phyloP scores from a whole-genome alignment of 495 filamentous ascomycete species.

The Aspergillus sparsus region DNA sequence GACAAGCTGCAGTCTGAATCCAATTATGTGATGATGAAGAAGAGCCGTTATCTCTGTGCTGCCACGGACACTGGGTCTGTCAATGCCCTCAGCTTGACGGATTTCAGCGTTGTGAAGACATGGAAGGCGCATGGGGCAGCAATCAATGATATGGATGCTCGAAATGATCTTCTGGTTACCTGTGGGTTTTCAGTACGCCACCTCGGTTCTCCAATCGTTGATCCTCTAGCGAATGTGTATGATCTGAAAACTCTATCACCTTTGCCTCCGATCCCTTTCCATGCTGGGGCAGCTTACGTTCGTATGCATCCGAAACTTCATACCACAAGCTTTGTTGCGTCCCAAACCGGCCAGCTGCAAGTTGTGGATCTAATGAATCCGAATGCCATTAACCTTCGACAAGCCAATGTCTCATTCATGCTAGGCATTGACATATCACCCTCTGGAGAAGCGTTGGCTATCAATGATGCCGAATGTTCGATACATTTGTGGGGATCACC shows the following conservation, averaged over 20 bases:
- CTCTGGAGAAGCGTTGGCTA: conserved; percentile 83
- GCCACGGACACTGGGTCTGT: conserved; percentile 83
- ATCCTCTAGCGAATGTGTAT: conserved; percentile 90
- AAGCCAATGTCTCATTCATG: conserved; percentile 76
- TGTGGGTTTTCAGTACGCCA: conserved; percentile 87
- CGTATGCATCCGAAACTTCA: conserved; percentile 93
- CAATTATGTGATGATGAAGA: conserved; percentile 87
- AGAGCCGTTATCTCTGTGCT: conserved; percentile 85
- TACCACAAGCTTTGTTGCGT: conserved; percentile 87
- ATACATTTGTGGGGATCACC: conserved; percentile 92
- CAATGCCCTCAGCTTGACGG: conserved; percentile 78
- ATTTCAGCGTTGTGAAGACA: conserved; percentile 72
- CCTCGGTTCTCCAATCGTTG: conserved; percentile 66
- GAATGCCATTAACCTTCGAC: conserved; percentile 84
- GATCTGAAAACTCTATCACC: conserved; percentile 84
- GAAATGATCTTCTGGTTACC: conserved; percentile 86
- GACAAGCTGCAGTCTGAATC: conserved; percentile 72
- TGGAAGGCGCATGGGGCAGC: conserved; percentile 85
- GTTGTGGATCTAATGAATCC: conserved; percentile 95
- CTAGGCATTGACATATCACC: conserved; percentile 80
- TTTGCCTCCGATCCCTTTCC: conserved; percentile 87
- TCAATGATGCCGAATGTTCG: conserved; percentile 74
- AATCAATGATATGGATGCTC: conserved; percentile 94
- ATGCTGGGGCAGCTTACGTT: conserved; percentile 86
- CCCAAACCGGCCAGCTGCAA: conserved; percentile 87